Evolutionary conservation across 495 filamentous ascomycete genomes (phyloP), one percentile per base, ranked within the genome.

Genomic region (Apodospora peruviana): DNA sequence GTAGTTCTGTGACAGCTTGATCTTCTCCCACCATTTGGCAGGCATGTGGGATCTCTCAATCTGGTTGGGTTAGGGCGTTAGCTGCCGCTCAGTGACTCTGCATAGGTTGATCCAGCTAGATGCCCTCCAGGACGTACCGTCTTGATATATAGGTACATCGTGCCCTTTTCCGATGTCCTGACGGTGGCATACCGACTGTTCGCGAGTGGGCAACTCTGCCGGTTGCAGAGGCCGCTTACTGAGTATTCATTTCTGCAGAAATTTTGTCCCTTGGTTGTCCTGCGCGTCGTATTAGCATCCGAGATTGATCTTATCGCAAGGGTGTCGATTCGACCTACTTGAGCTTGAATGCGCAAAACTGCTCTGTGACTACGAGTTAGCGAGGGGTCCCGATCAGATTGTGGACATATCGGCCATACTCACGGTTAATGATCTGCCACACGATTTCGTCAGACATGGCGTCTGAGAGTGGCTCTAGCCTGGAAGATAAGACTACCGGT

Each of bases 101-200:
- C 16, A 38, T 11, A 2, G 39, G 18, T 1, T 4, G 12, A 3
- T 16, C 10, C 35, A 20, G 47, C 48, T 35, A 44, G 46, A 14
- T 16, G 23, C 7, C 10, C 4, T 32, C 22, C 10, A 2, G 11
- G 20, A 55, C 62, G 27, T 53, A 91, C 79, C 2, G 90, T 95
- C 73, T 96, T 98, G 78, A 96, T 94, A 79, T 95, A 97, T 46
- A 98, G 84, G 70, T 96, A 97, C 57, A 97, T 83, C 19, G 78
- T 79, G 39, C 88, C 88, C 37, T 83, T 80, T 27, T 88, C 82
- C 58, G 91, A 81, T 21, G 84, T 79, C 51, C 94, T 87, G 51
- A 98, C 80, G 14, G 93, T 97, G 37, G 93, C 94, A 76, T 98
- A 98, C 20, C 90, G 87, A 46, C 83, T 88, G 52, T 96, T 98